Evolutionary conservation across 176 grass and related monocot genomes (phyloP).

Genomic region (Otatea glauca): DNA sequence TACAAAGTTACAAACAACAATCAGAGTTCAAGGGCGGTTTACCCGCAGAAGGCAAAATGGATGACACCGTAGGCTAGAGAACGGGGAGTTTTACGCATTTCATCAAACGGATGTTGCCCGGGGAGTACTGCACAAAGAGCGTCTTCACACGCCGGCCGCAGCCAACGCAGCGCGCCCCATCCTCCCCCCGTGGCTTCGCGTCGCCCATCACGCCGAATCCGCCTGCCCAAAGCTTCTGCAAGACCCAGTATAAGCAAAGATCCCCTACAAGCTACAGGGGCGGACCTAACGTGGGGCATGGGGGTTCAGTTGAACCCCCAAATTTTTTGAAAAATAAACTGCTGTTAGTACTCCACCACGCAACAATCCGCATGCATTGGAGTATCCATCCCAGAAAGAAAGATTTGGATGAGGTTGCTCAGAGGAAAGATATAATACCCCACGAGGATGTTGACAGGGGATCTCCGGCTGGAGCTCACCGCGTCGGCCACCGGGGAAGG

Average conservation of each 20-base stretch:
- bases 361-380: too few relatives aligned
- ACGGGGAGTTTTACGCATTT: constrained; percentile 64
- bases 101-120: constrained; percentile 95
- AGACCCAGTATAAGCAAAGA: background rate
- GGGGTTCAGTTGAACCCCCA: too few relatives aligned
- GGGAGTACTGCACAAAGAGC: constrained; percentile 91
- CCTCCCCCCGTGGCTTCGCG: constrained; percentile 14
- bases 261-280: too few relatives aligned
- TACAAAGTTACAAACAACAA: background rate
- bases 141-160: constrained; percentile 60
- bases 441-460: too few relatives aligned
- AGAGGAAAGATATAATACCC: too few relatives aligned
- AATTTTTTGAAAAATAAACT: too few relatives aligned
- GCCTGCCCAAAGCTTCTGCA: constrained; percentile 1
- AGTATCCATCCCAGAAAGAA: too few relatives aligned
- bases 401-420: too few relatives aligned
- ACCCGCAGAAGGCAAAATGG: background rate
- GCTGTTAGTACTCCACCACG: too few relatives aligned
- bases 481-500: too few relatives aligned
- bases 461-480: too few relatives aligned
- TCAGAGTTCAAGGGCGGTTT: background rate
- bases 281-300: too few relatives aligned
- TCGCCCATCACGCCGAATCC: constrained; percentile 19
- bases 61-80: background rate
- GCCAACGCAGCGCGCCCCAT: constrained; percentile 69